Evolutionary conservation across 2,329 filamentous ascomycete genomes (phyloP).

Genomic region (Fusarium piperis): DNA sequence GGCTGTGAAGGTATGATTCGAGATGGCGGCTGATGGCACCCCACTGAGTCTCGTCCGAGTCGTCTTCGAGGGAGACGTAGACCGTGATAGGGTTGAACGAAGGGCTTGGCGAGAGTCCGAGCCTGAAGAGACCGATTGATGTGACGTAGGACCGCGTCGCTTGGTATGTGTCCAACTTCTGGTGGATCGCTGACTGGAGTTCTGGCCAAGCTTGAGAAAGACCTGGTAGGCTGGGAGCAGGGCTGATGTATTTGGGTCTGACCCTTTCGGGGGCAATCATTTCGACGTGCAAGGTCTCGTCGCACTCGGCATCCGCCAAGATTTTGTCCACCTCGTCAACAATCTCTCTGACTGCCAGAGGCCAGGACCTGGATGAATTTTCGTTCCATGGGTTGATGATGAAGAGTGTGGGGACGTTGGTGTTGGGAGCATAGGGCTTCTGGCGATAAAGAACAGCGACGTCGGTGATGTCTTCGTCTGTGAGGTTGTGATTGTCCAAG

Average conservation of each 20-base stretch:
- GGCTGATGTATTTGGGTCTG: neutral
- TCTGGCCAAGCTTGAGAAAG: neutral
- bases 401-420: too few relatives aligned
- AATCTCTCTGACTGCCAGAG: neutral
- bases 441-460: too few relatives aligned
- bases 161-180: neutral
- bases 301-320: neutral
- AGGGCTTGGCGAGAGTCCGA: neutral
- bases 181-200: neutral
- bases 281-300: neutral
- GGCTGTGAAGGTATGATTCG: neutral
- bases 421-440: too few relatives aligned
- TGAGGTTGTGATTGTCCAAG: too few relatives aligned
- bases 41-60: constrained; percentile 1
- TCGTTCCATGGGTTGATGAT: neutral
- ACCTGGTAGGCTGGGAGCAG: neutral
- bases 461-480: too few relatives aligned
- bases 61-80: neutral
- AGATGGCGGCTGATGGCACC: neutral
- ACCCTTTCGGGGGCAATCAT: neutral
- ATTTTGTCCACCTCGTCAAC: too few relatives aligned
- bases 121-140: neutral
- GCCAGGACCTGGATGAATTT: neutral
- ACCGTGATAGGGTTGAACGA: neutral
- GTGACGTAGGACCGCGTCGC: neutral